phyloP scores from a whole-genome alignment of 441 rosid genomes.

The Bocquillonia castaneifolia region DNA sequence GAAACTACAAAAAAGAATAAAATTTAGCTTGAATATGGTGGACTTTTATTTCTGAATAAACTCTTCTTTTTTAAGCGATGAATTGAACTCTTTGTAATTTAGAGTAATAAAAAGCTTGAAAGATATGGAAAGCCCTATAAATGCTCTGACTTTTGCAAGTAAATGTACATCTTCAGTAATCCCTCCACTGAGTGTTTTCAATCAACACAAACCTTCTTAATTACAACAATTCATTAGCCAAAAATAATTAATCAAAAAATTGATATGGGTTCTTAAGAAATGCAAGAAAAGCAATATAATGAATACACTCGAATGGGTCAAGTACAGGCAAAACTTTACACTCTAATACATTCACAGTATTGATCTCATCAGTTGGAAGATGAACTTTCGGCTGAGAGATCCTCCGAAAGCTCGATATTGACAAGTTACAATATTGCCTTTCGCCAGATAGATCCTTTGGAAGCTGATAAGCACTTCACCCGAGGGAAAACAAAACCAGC shows the following conservation, averaged over 20 bases:
- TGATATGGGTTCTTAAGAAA: neutral
- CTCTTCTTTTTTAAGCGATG: too few species aligned
- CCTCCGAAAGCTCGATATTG: conserved; percentile 55
- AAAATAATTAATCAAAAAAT: neutral
- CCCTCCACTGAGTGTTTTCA: neutral
- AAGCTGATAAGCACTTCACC: conserved; percentile 65
- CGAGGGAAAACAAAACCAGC: conserved; percentile 79
- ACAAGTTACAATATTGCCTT: conserved; percentile 35
- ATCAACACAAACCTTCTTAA: neutral
- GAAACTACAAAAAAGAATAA: too few species aligned
- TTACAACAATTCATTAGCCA: neutral
- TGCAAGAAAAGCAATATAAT: neutral
- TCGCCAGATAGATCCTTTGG: conserved; percentile 69
- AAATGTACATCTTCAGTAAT: neutral
- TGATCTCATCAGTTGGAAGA: neutral
- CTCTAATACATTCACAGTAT: neutral
- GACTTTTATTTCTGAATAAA: too few species aligned
- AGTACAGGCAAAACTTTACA: conserved; percentile 1
- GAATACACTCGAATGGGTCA: neutral
- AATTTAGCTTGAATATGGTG: too few species aligned
- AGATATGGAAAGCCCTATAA: neutral
- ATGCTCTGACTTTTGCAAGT: too few species aligned
- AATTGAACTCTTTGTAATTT: neutral
- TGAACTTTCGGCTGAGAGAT: conserved; percentile 56
- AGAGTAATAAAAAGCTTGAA: neutral